Evolutionary conservation across 257 asterid species (phyloP), one percentile per base, ranked within the genome.

Genomic region (Solanum corneliomulleri): DNA sequence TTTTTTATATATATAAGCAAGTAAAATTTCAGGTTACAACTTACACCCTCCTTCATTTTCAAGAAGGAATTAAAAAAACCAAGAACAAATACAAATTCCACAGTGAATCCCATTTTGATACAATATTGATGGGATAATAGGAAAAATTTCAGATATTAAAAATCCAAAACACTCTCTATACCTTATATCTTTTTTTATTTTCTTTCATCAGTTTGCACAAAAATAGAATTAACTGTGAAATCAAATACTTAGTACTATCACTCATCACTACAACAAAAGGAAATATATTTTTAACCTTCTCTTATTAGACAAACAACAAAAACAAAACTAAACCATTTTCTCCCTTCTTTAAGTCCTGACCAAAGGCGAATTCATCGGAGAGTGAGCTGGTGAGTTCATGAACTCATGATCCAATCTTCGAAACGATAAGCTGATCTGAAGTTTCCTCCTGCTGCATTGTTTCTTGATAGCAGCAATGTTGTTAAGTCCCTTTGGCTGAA

Each of bases 331-430:
- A 49, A 15, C 13, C 7, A n/a, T 31, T 52, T 3, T 12, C 3
- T 16, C 64, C 8, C 13, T 16, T 39, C 60, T 44, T 89, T 89
- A 94, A 68, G 91, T 92, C 91, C 88, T 91, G 9, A 95, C 98
- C 2, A 96, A 94, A 31, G 99, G 99, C 42, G 99, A 96, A 33
- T 94, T 49, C 93, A 96, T 92, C 6, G 96, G 98, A 33, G 98
- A 95, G 49, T 94, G 98, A 80, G 97, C 96, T 13, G 98, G 93
- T 91, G 91, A 88, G 85, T 74, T 89, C 80, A 90, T 90, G 20
- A 90, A 87, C 47, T 93, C 98, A 8, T 60, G 69, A 60, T 94
- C 97, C 93, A 92, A 29, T 35, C 96, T 81, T 2, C 95, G 87
- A 76, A 92, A 96, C 15, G 99, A 95, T 85, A 96, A 87, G 86